A percentile compares a stretch with the other conserved stretches of the same genome.
Conservation (phyloP, 2,329 filamentous ascomycete species). For the Tolypocladium guangdongense region DNA sequence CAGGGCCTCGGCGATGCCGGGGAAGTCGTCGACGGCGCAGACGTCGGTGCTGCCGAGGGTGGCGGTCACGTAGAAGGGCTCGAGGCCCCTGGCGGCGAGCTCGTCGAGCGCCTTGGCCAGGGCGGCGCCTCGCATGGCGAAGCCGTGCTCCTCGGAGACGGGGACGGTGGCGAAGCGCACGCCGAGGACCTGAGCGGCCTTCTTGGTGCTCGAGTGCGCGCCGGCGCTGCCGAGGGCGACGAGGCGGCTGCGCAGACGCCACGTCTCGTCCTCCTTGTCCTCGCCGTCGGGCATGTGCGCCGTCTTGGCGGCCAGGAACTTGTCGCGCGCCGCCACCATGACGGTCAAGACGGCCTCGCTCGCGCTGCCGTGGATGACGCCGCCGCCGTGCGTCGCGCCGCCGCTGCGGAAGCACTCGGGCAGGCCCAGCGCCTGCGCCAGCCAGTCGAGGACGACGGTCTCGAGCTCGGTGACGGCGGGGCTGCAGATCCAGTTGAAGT, state of each 20-base stretch:
- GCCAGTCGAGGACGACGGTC: slow-evolving; percentile 87
- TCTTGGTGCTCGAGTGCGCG: slow-evolving; percentile 75
- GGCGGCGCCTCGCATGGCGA: slow-evolving; percentile 56
- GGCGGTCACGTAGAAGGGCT: slow-evolving; percentile 78
- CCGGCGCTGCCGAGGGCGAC: slow-evolving; percentile 74
- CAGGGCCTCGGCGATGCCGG: slow-evolving; percentile 47
- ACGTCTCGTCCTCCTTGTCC: slow-evolving; percentile 59
- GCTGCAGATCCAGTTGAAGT: slow-evolving; percentile 95
- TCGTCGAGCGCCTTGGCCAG: slow-evolving; percentile 53
- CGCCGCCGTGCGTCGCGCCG: slow-evolving; percentile 61
- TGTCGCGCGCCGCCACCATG: slow-evolving; percentile 78
- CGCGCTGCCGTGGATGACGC: slow-evolving; percentile 89
- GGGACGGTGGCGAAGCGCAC: slow-evolving; percentile 67
- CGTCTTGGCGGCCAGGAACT: slow-evolving; percentile 54
- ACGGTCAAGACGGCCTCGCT: slow-evolving; percentile 79
- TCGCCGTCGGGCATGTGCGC: slow-evolving; percentile 39
- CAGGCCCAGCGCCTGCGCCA: slow-evolving; percentile 64
- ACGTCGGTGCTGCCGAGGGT: slow-evolving; percentile 82
- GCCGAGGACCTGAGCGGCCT: slow-evolving; percentile 77
- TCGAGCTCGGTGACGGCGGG: slow-evolving; percentile 89
- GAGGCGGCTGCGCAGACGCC: slow-evolving; percentile 40
- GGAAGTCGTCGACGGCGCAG: slow-evolving; percentile 77
- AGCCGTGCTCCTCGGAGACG: slow-evolving; percentile 50
- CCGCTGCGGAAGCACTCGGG: slow-evolving; percentile 65
- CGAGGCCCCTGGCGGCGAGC: slow-evolving; percentile 56